These are phyloP conservation scores for Phytopythium delawarense DNA, from an alignment of 352 stramenopile genomes.

Conservation along the genomic window DNA sequence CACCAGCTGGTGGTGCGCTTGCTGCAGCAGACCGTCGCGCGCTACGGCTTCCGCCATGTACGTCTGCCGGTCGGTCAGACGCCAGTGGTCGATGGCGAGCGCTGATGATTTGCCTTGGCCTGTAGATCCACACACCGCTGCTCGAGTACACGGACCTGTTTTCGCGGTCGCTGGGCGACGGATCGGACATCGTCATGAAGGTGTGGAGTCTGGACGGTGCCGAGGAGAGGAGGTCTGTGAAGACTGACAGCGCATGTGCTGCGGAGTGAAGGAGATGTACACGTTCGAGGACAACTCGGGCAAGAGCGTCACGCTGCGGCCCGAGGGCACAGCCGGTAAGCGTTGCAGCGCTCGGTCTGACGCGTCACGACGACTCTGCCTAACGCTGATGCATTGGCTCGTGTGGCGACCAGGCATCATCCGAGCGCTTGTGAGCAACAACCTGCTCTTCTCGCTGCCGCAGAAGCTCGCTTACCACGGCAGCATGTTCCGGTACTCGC, in stretches of 20 bases:
- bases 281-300: slow-evolving; percentile 86
- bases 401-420: slow-evolving; percentile 43
- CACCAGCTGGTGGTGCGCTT: slow-evolving; percentile 55
- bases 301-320: slow-evolving; percentile 82
- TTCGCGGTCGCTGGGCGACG: slow-evolving; percentile 70
- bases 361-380: neutral
- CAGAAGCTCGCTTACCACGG: slow-evolving; percentile 83
- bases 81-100: neutral
- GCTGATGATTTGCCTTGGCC: neutral
- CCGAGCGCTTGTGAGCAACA: slow-evolving; percentile 75
- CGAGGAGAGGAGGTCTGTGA: neutral
- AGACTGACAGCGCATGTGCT: neutral
- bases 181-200: slow-evolving; percentile 88
- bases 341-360: neutral
- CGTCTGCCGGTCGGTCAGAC: neutral
- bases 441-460: slow-evolving; percentile 60
- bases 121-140: slow-evolving; percentile 76
- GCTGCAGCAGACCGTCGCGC: slow-evolving; percentile 50
- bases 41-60: slow-evolving; percentile 79
- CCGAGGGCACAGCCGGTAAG: slow-evolving; percentile 74
- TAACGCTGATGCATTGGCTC: neutral
- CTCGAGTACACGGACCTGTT: slow-evolving; percentile 88
- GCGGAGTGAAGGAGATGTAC: slow-evolving; percentile 78
- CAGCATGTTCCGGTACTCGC: slow-evolving; percentile 82
- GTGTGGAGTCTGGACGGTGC: neutral